Evolutionary conservation across 2,329 filamentous ascomycete species (phyloP), one percentile per base, ranked within the genome.

Genomic region (Diaporthe amygdali): DNA sequence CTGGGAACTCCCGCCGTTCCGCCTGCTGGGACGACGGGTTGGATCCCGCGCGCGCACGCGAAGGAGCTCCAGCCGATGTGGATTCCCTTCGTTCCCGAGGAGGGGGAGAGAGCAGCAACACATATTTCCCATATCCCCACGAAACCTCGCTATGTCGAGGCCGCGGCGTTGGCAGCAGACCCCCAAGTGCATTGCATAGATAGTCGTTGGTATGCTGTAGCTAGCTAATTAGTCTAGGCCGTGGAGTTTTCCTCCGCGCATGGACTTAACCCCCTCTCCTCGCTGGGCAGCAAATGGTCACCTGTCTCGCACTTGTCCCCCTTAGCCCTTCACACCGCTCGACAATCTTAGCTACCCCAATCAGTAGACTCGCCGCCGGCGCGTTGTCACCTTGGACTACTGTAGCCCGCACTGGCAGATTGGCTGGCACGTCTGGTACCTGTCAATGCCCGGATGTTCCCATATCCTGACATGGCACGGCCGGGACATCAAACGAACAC

Each of bases 1-100:
- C 66, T 68, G 66, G 66, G 66, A 44, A 46, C 66, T 68, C 66
- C 66, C 66, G 66, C 39, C 32, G 4, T 55, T 32, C 66, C 46
- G 56, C 59, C 56, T 14, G 6, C 37, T 22, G 46, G 56, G 56
- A 22, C 32, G 39, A 37, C 55, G 55, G 39, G 39, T 20, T 39
- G 10, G 37, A 14, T 39, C 37, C 9, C 37, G n/a, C 37, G 37
- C 9, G 37, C 10, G 15, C 6, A 39, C 10, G 37, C 37, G 37
- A 39, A 20, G 22, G 32, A 34, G 54, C 30, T 15, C 25, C 37
- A 41, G 55, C 55, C 55, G 22, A 37, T 22, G 55, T 59, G 55
- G 55, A 39, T 34, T 63, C 41, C 27, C 41, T 27, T 34, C n/a
- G 17, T 32, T 12, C 56, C 41, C n/a, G n/a, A n/a, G n/a, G n/a